phyloP scores from a whole-genome alignment of 441 rosid species.

The Pelargonium fulgidum region DNA sequence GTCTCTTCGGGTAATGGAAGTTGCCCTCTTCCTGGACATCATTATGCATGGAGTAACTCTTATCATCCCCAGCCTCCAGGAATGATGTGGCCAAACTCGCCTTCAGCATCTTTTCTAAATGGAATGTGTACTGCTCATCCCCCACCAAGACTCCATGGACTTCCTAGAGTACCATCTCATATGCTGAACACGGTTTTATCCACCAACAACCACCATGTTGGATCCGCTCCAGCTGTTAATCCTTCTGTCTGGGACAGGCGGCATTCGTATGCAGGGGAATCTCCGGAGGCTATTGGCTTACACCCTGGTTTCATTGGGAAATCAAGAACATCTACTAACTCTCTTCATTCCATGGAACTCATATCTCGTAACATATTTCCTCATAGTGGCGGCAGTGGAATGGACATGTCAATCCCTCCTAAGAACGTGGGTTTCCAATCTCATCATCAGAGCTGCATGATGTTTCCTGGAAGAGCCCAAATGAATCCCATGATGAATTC shows the following conservation, averaged over 20 bases:
- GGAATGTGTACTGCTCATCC: conserved; percentile 38
- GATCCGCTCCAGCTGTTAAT: conserved; percentile 48
- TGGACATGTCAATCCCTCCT: conserved; percentile 32
- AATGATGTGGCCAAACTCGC: conserved; percentile 52
- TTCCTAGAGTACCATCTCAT: conserved; percentile 41
- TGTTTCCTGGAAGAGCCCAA: conserved; percentile 37
- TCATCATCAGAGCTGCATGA: conserved; percentile 39
- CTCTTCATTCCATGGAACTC: conserved; percentile 36
- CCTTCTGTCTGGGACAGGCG: conserved; percentile 50
- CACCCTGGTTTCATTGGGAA: conserved; percentile 48
- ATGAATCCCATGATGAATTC: conserved; percentile 34
- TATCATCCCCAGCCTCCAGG: conserved; percentile 35
- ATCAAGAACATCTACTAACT: conserved; percentile 35
- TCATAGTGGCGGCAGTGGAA: conserved; percentile 30
- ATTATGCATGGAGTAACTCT: conserved; percentile 39
- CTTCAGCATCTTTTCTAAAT: conserved; percentile 32
- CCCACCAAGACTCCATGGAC: conserved; percentile 30
- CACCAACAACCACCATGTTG: conserved; percentile 36
- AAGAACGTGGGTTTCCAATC: conserved; percentile 39
- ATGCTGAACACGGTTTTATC: conserved; percentile 32
- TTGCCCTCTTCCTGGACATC: conserved; percentile 35
- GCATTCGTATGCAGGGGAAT: conserved; percentile 38
- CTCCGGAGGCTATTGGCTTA: conserved; percentile 41
- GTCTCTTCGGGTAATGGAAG: conserved; percentile 35
- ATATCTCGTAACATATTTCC: conserved; percentile 35